A percentile compares a stretch with the other conserved stretches of the same genome.
Conservation (phyloP, 768 basidiomycete genomes). For the Amanita muscaria region DNA sequence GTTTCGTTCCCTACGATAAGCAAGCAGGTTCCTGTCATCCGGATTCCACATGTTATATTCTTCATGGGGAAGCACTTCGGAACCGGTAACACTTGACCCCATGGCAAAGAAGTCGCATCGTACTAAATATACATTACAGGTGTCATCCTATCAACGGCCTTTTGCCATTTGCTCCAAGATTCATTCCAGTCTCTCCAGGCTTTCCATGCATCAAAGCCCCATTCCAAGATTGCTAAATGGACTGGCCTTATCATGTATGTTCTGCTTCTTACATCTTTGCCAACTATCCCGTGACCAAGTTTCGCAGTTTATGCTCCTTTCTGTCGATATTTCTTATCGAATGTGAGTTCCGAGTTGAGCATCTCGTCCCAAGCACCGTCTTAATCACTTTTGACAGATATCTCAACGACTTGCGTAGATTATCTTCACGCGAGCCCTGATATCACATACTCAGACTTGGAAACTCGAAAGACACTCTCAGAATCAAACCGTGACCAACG, state of each 20-base stretch:
- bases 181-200: conserved; percentile 53
- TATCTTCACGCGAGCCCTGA: conserved; percentile 57
- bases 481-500: background rate
- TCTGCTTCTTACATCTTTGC: background rate
- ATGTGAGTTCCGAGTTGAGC: conserved; percentile 39
- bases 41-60: conserved; percentile 61
- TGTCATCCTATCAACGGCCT: conserved; percentile 76
- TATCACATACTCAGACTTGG: conserved; percentile 30
- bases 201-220: conserved; percentile 34
- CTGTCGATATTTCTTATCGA: conserved; percentile 71
- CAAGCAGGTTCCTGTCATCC: conserved; percentile 39
- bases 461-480: conserved; percentile 15
- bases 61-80: conserved; percentile 88
- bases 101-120: no score
- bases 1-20: conserved; percentile 67
- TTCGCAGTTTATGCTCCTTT: conserved; percentile 48
- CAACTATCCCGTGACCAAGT: no score
- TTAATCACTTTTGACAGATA: conserved; percentile 34
- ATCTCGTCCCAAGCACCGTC: no score
- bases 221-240: conserved; percentile 43
- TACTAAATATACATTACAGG: conserved; percentile 26
- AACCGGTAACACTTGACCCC: conserved; percentile 37
- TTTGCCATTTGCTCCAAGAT: conserved; percentile 74
- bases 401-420: conserved; percentile 70
- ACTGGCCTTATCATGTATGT: conserved; percentile 71